These are phyloP conservation scores for Chlorella sp. DNA, from an alignment of 139 green algal species.

Conservation along the genomic window DNA sequence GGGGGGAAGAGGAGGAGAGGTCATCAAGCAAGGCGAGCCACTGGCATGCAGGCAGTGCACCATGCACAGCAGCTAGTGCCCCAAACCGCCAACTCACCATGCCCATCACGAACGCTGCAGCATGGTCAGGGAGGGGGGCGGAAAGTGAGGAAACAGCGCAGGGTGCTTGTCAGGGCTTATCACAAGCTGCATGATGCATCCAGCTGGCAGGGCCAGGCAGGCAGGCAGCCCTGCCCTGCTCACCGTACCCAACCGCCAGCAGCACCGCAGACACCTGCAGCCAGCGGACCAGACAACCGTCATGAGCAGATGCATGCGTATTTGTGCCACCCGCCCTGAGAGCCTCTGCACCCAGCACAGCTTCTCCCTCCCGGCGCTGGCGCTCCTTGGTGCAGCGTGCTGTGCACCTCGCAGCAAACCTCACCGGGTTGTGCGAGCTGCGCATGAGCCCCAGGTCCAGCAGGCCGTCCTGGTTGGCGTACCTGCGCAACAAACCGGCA, in stretches of 20 bases:
- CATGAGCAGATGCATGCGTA: not conserved
- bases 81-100: not conserved
- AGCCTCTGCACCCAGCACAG: no score
- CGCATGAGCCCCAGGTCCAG: conserved; percentile 30
- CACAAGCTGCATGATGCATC: not conserved
- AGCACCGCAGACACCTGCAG: conserved; percentile 19
- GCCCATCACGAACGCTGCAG: conserved; percentile 8
- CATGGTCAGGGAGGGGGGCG: no score
- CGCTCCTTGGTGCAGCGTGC: no score
- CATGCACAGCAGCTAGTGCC: not conserved
- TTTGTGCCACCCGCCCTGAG: no score
- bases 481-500: no score
- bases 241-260: conserved; percentile 1
- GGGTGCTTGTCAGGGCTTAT: no score
- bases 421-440: conserved; percentile 17
- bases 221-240: not conserved
- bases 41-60: not conserved
- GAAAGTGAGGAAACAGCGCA: no score
- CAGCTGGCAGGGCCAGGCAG: not conserved
- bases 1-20: conserved; percentile 31
- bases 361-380: no score
- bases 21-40: not conserved
- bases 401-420: not conserved
- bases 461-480: conserved; percentile 21
- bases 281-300: not conserved